These are phyloP conservation scores for Cymodocea nodosa DNA, from an alignment of 116 monocot genomes.

Conservation along the genomic window DNA sequence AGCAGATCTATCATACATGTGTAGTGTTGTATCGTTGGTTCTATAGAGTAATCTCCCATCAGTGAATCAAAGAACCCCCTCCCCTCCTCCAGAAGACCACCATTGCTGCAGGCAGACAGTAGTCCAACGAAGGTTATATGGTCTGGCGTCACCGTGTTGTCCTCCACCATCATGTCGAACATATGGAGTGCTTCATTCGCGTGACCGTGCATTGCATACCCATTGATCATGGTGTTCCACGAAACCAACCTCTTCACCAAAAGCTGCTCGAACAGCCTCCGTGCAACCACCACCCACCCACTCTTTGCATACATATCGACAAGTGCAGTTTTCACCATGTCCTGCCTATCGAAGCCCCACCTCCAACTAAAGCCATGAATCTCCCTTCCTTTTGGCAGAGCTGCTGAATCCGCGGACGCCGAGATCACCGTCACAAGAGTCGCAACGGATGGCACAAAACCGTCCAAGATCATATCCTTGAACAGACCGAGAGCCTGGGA, in stretches of 20 bases:
- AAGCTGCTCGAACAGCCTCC: constrained; percentile 38
- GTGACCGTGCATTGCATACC: constrained; percentile 54
- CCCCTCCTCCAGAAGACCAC: constrained; percentile 35
- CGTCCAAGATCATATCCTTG: constrained; percentile 21
- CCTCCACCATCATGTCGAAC: constrained; percentile 35
- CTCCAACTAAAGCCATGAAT: constrained; percentile 39
- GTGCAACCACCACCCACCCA: constrained; percentile 30
- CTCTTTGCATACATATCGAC: constrained; percentile 66
- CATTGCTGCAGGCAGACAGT: constrained; percentile 56
- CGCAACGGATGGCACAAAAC: constrained; percentile 29
- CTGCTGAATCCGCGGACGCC: constrained; percentile 36
- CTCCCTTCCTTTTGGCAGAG: constrained; percentile 35
- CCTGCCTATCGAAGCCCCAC: constrained; percentile 19
- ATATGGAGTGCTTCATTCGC: constrained; percentile 34
- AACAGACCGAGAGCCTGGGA: constrained; percentile 24
- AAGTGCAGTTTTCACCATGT: constrained; percentile 45
- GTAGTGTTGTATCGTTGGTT: constrained; percentile 39
- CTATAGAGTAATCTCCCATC: constrained; percentile 17
- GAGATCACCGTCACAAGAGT: constrained; percentile 43
- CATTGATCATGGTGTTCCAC: constrained; percentile 58
- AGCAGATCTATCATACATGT: constrained; percentile 63
- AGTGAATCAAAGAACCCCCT: constrained; percentile 25
- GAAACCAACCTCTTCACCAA: constrained; percentile 29
- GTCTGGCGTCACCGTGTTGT: constrained; percentile 17
- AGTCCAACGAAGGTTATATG: constrained; percentile 52